Base-by-base conservation (phyloP, 2,329 filamentous ascomycete genomes). In the Aspergillus hortae region DNA sequence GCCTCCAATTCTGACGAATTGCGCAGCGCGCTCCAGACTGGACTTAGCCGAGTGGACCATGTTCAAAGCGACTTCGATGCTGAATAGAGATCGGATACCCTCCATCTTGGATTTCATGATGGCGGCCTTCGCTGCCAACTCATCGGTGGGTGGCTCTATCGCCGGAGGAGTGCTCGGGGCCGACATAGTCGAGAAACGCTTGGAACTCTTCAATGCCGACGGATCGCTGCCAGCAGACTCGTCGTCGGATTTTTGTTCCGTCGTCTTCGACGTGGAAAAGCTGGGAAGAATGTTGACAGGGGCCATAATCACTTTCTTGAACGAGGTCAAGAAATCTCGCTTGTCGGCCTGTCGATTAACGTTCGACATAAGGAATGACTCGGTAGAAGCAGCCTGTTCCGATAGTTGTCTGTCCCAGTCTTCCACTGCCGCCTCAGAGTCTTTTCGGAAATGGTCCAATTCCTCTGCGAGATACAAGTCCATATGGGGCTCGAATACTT, bases 231-330 rank as follows among this genome's bases (percentile, higher is more conserved):
- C 49, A 25, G 56, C 53, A 4, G 61, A 56, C 17, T 61, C 58
- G 5, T 58, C 56, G 9, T 62, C 64, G 0, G 58, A 44, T 49
- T 67, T 70, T 9, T 61, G 7, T 35, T 64, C 66, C 70, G 72
- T 54, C 74, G 79, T 64, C 84, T 89, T 49, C 80, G 80, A n/a
- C 77, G 83, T 74, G 5, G 82, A 77, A 57, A 90, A 82, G 44
- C 82, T 86, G 1, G 90, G 89, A 4, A 97, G 77, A 7, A 91
- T 92, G 48, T 90, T 95, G 45, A 99, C 92, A 2, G 94, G 94
- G 86, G 96, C 95, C 92, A 99, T 96, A 58, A 99, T 89, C 7
- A 99, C 94, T 71, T 97, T 97, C 67, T 91, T 96, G 78, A 99
- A 99, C 0, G 92, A 96, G 43, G 87, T 94, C 55, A 99, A 69